Conservation (phyloP, 2,329 filamentous ascomycete species). For the Diaporthe ilicicola region DNA sequence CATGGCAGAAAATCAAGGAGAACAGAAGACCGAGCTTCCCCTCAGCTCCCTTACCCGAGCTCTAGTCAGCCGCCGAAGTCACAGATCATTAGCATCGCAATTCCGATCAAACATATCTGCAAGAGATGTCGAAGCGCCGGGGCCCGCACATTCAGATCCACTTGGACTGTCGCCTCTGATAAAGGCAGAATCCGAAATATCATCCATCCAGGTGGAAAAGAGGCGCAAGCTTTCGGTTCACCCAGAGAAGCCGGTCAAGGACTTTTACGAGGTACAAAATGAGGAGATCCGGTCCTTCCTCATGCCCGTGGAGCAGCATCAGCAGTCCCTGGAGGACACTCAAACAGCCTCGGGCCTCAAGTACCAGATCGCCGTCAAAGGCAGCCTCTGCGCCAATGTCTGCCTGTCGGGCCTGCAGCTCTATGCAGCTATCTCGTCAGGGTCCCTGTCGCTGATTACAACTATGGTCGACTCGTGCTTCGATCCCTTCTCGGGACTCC, state of each 20-base stretch:
- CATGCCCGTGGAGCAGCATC: conserved; percentile 91
- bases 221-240: background rate
- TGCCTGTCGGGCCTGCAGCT: conserved; percentile 82
- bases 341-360: conserved; percentile 82
- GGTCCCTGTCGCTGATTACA: conserved; percentile 94
- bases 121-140: conserved; percentile 26
- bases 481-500: conserved; percentile 88
- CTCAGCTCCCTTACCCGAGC: conserved; percentile 24
- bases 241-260: conserved; percentile 57
- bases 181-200: conserved; percentile 14
- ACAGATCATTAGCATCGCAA: conserved; percentile 21
- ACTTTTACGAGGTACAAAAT: conserved; percentile 91
- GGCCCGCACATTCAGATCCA: conserved; percentile 11
- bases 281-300: conserved; percentile 90
- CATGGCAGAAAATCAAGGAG: conserved; percentile 18
- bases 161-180: conserved; percentile 21
- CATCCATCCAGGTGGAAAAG: conserved; percentile 12
- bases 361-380: conserved; percentile 71
- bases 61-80: conserved; percentile 21
- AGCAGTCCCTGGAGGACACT: conserved; percentile 80
- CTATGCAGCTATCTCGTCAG: conserved; percentile 85
- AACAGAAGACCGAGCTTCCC: conserved; percentile 9
- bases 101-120: conserved; percentile 21
- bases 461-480: conserved; percentile 97
- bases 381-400: conserved; percentile 81